Percentiles rank a stretch among this genome's conserved stretches.
These are phyloP conservation scores for Yarrowia divulgata DNA, from an alignment of 805 yeast species.

Conservation along the genomic window DNA sequence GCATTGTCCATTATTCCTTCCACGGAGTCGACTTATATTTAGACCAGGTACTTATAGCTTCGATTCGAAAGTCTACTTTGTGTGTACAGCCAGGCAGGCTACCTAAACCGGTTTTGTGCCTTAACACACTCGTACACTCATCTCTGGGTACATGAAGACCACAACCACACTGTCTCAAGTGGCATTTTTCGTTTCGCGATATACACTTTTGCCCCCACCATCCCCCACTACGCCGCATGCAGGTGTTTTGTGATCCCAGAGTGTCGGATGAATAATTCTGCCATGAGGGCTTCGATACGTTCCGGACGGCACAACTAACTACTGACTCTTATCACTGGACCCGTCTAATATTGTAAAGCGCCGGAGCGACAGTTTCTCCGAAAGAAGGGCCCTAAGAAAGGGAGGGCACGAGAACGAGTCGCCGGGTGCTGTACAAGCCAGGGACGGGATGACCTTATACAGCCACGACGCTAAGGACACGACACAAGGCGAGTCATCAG, in stretches of 20 bases:
- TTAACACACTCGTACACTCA: no score
- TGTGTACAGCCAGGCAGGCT: background rate
- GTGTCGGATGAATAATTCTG: background rate
- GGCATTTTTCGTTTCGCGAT: background rate
- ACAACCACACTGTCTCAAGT: background rate
- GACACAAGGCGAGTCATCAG: background rate
- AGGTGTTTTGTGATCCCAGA: background rate
- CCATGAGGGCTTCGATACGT: no score
- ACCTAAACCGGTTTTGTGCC: no score
- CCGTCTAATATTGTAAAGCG: no score
- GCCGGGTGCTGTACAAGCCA: background rate
- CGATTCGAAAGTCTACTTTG: background rate
- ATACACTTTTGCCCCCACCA: background rate
- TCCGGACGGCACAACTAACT: no score
- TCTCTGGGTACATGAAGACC: no score
- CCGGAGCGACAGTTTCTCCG: conserved; percentile 26
- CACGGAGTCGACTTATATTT: no score
- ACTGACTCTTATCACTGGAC: no score
- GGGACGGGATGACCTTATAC: background rate
- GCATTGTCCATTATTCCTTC: no score
- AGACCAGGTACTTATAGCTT: no score
- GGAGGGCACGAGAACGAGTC: background rate
- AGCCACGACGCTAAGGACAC: background rate
- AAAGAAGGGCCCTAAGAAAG: background rate
- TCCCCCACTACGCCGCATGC: conserved; percentile 12